Evolutionary conservation across 148 eudicot species (phyloP), one percentile per base, ranked within the genome.

Genomic region (Spergularia marina): DNA sequence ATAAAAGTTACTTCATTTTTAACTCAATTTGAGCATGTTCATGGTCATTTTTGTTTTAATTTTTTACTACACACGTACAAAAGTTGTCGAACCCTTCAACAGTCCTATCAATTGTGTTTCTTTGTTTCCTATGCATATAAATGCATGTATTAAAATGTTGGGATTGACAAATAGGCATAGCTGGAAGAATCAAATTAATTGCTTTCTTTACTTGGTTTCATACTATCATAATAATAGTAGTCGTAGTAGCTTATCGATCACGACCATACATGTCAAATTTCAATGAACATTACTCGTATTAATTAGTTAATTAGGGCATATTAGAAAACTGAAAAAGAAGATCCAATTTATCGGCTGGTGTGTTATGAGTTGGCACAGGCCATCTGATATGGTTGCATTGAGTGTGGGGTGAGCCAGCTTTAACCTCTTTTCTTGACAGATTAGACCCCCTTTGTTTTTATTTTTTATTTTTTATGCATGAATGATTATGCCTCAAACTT

Each of bases 301-400:
- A 23, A 23, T 30, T 30, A 30, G 36, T 30, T 30, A 30, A 30
- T 30, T 30, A 30, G 36, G 36, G 18, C 53, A 65, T 65, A 65
- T 65, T 65, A 17, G 25, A 69, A 76, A 25, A 67, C 40, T 53
- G 40, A 71, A 68, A 44, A 44, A 44, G 49, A 44, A 44, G 49
- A 44, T 44, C 49, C 49, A 44, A 61, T 69, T 77, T 70, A 59
- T 77, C 52, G 79, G 74, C 68, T 77, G 36, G 5, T 70, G 80
- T 77, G 74, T 30, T 53, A n/a, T 70, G 74, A 20, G 63, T 77
- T 77, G 74, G 80, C 75, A 44, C 25, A 23, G 25, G 25, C 25
- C 74, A 30, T 77, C 80, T 49, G 25, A 6, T 44, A 9, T 44
- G 7, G 7, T 44, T 52, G 64, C 12, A 70, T 44, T 77, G 66